Base-by-base conservation (phyloP, 306 rosid species). In the Castanea sativa region DNA sequence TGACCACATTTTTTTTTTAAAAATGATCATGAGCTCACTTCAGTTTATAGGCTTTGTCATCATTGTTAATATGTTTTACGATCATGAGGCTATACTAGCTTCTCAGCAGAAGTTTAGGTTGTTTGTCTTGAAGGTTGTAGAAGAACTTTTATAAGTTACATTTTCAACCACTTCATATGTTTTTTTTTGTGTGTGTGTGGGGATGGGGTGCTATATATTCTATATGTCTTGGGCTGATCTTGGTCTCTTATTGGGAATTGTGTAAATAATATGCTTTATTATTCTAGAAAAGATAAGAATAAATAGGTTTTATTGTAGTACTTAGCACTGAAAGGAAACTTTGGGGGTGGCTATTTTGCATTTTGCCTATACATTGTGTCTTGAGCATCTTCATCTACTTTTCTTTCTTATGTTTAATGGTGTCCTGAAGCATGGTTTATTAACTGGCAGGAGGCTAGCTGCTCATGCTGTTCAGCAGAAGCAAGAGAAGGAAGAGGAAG, bases 401-500 rank as follows among this genome's bases (percentile, higher is more conserved):
- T 76, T 57, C 1, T 73, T 51, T 43, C 21, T 9, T 19, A 7
- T 27, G 51, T 19, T 79, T 51, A 32, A 21, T 80, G 6, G 25
- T n/a, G 16, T 41, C 32, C 72, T 76, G 16, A 81, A n/a, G 82
- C 33, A 6, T 27, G 7, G 76, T 55, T 70, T 77, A 3, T 58
- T 35, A 33, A 27, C 29, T 67, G 61, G 73, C 89, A 95, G 99
- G 88, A 93, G 84, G 90, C 89, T 85, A 84, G 92, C 85, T n/a
- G 96, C 98, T 45, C 97, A 88, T 88, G 51, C 84, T 86, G 81
- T 90, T 69, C 97, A 95, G 87, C 92, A 90, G 82, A 93, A 88
- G 85, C 97, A 93, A 85, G 98, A 91, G 70, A 95, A 89, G 76
- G 93, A 93, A 55, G 94, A 90, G 75, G 96, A 90, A 45, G 93